Base-by-base conservation (phyloP, 305 asterid species). In the Fraxinus velutina region DNA sequence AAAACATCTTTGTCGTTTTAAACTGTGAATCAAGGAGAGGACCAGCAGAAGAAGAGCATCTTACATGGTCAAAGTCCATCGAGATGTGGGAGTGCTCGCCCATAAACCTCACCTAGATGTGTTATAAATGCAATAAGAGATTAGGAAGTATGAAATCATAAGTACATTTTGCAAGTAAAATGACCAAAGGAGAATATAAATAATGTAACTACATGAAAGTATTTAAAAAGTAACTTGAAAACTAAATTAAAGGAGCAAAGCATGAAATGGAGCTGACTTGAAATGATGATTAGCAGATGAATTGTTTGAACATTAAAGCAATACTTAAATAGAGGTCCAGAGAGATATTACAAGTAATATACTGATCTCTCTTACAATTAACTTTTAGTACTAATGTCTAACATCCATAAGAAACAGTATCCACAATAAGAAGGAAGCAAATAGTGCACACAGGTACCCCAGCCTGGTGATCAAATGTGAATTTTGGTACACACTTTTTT, bases 1-100 rank as follows among this genome's bases (percentile, higher is more conserved):
- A 44, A 70, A 13, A 71, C 12, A 71, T 30, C 42, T 70, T 13
- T 71, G 44, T 71, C 32, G 3, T 71, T 71, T 71, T 32, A 71
- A 32, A 70, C 75, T 5, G 27, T 71, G 75, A 71, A 13, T 71
- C 75, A 32, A 71, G 74, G 74, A 71, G 44, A 42, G 34, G 13
- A 30, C 52, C 13, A 3, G n/a, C 72, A 39, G 39, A 37, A 76
- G 12, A 37, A 80, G 44, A 68, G 81, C 30, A 73, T 70, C 89
- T 85, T 88, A 87, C 92, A 72, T 86, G 86, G 84, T 89, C 92
- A 77, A 89, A 84, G 83, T 89, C 90, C 90, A 89, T 87, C 3
- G 90, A 89, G 68, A 89, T 86, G 62, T 89, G 90, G 44, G 92
- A 86, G 70, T 87, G 89, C 88, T 84, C 88, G 34, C 89, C 90